A percentile compares a stretch with the other conserved stretches of the same genome.
These are phyloP conservation scores for Chamaecyparis obtusa DNA, from an alignment of 75 land plant genomes.

Conservation along the genomic window DNA sequence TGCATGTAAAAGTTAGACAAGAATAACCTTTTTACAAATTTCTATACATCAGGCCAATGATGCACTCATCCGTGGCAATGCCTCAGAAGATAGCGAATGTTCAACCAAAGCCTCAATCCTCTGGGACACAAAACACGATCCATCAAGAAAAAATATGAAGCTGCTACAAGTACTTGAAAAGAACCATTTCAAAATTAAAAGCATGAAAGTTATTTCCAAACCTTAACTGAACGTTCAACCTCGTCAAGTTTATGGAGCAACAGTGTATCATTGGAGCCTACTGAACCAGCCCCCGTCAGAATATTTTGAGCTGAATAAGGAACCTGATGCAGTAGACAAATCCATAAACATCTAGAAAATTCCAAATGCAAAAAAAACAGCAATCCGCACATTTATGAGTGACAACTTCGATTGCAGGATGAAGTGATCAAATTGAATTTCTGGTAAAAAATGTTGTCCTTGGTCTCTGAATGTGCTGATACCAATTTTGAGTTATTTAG, in stretches of 20 bases:
- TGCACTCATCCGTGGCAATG: constrained; percentile 4
- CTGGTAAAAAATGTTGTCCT: background rate
- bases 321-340: background rate
- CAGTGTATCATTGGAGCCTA: background rate
- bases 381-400: background rate
- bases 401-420: background rate
- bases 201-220: constrained; percentile 2
- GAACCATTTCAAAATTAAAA: background rate
- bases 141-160: background rate
- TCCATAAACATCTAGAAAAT: background rate
- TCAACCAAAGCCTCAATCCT: constrained; percentile 10
- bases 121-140: background rate
- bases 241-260: constrained; percentile 11
- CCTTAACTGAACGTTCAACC: constrained; percentile 9
- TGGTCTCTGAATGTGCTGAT: background rate
- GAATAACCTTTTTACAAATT: background rate
- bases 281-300: background rate
- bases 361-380: background rate
- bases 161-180: background rate
- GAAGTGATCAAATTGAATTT: background rate
- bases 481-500: background rate
- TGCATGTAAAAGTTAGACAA: background rate
- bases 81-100: background rate
- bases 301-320: background rate
- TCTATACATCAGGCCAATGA: background rate